These are phyloP conservation scores for Malus orientalis DNA, from an alignment of 306 rosid genomes.

Conservation along the genomic window DNA sequence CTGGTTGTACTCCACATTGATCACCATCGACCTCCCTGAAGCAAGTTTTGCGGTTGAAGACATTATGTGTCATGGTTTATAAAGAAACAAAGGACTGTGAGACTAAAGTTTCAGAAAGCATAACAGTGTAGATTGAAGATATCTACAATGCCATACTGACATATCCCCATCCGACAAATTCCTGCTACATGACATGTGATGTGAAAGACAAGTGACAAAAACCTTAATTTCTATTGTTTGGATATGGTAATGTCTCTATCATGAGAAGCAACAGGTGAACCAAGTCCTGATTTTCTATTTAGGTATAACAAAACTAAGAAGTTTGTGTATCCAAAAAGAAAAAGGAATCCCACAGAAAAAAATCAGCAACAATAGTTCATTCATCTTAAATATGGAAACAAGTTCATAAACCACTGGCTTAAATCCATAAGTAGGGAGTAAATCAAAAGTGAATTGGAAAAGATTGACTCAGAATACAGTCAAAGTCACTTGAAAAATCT, in stretches of 20 bases:
- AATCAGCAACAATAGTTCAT: background rate
- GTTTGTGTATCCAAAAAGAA: background rate
- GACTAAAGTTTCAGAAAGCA: background rate
- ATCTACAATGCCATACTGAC: background rate
- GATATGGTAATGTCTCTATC: background rate
- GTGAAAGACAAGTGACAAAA: background rate
- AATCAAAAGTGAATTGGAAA: background rate
- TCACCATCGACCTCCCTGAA: conserved; percentile 89
- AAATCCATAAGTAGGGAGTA: background rate
- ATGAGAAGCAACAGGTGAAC: background rate
- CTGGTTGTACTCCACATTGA: conserved; percentile 97
- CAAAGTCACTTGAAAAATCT: background rate
- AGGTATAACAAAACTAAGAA: background rate
- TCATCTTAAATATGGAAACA: background rate
- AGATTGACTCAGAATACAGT: background rate
- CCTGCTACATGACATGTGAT: background rate
- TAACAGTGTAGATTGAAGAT: background rate
- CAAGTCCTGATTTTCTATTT: background rate
- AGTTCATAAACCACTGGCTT: background rate
- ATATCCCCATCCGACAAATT: background rate
- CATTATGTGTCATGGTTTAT: background rate
- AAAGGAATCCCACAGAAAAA: too few relatives aligned
- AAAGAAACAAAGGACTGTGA: background rate
- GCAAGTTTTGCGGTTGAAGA: conserved; percentile 3
- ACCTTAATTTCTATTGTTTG: background rate